Evolutionary conservation across 176 grass and related monocot genomes (phyloP).

Genomic region (Avena eriantha): DNA sequence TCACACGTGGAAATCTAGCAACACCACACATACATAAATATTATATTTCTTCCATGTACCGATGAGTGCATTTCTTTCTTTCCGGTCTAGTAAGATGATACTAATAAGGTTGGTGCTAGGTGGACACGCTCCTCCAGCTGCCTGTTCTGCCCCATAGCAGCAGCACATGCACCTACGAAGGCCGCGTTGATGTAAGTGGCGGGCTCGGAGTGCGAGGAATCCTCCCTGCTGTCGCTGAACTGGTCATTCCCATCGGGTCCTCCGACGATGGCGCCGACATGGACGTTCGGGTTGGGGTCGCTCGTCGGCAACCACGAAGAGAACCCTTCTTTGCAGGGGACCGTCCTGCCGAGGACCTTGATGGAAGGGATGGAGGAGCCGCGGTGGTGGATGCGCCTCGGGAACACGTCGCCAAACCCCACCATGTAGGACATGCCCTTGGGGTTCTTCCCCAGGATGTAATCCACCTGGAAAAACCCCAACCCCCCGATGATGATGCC

Average conservation of each 20-base stretch:
- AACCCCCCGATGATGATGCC: not conserved
- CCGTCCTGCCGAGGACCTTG: constrained; percentile 47
- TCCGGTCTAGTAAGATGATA: too few species aligned
- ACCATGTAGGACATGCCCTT: constrained; percentile 55
- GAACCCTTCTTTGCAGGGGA: constrained; percentile 57
- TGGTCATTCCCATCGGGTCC: constrained; percentile 59
- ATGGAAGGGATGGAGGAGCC: constrained; percentile 54
- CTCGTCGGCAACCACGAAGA: constrained; percentile 44
- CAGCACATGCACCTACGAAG: constrained; percentile 60
- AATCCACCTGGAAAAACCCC: constrained; percentile 48
- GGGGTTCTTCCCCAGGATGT: constrained; percentile 65
- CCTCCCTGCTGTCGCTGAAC: constrained; percentile 54
- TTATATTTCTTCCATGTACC: constrained; percentile 5
- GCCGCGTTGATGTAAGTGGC: constrained; percentile 68
- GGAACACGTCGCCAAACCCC: constrained; percentile 44
- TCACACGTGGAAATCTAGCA: constrained; percentile 17
- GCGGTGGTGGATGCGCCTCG: constrained; percentile 53
- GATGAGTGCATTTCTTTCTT: too few species aligned
- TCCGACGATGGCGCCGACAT: constrained; percentile 54
- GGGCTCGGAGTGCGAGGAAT: constrained; percentile 57
- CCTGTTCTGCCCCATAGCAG: constrained; percentile 35
- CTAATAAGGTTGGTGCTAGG: not conserved
- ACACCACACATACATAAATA: not conserved
- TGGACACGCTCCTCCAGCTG: constrained; percentile 14
- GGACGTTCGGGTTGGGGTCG: constrained; percentile 50